These are phyloP conservation scores for Mrakiaceae sp. DNA, from an alignment of 1,284 basidiomycete genomes.

Conservation along the genomic window DNA sequence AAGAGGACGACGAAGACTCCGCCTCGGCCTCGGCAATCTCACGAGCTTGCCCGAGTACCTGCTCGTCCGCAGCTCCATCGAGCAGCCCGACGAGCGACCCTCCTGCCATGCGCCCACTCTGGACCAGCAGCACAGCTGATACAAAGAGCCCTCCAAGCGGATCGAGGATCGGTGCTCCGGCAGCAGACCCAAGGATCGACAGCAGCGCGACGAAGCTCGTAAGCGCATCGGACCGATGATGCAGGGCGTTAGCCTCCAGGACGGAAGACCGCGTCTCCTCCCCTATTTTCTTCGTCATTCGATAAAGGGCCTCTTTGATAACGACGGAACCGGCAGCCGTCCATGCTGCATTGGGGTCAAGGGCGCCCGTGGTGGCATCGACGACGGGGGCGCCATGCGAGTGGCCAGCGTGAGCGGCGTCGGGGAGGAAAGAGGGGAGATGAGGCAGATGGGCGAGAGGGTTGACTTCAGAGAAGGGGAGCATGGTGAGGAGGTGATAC, in stretches of 20 bases:
- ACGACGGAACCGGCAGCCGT: conserved; percentile 73
- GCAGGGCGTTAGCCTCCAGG: conserved; percentile 66
- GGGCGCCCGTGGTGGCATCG: conserved; percentile 29
- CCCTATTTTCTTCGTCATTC: conserved; percentile 75
- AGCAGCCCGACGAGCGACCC: conserved; percentile 9
- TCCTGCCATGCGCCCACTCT: conserved; percentile 1
- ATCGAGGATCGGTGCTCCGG: conserved; percentile 73
- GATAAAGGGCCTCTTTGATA: conserved; percentile 86
- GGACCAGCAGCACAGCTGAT: conserved; percentile 64
- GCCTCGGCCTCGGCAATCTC: no score
- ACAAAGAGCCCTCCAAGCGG: conserved; percentile 88
- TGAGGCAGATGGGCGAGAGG: conserved; percentile 32
- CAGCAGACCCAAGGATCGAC: conserved; percentile 77
- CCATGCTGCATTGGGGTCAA: conserved; percentile 95
- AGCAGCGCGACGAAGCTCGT: conserved; percentile 76
- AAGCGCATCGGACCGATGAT: conserved; percentile 91
- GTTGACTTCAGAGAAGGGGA: conserved; percentile 24
- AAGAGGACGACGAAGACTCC: no score
- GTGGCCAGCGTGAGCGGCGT: conserved; percentile 26
- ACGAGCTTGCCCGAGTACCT: no score
- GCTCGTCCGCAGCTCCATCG: neutral
- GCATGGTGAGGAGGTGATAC: conserved; percentile 41
- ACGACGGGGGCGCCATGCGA: conserved; percentile 23
- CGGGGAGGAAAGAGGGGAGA: conserved; percentile 33
- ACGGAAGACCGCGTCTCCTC: conserved; percentile 82